Evolutionary conservation across 306 rosid species (phyloP), one percentile per base, ranked within the genome.

Genomic region (Sicyos edulis): DNA sequence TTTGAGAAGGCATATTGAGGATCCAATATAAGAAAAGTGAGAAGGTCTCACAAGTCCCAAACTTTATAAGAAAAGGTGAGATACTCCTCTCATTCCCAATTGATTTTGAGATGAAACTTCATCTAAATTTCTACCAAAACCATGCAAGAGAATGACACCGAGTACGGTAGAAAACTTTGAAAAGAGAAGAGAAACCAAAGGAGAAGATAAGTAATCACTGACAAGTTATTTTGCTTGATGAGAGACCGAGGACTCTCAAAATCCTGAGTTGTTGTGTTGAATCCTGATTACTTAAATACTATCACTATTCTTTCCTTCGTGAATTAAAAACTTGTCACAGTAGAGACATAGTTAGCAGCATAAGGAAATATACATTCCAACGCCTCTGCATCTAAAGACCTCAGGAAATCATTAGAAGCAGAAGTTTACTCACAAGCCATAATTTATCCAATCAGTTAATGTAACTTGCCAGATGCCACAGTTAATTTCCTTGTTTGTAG

Each of bases 261-360:
- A 53, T 53, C 22, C 22, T 52, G 5, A 52, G 20, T 51, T 4
- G 56, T 16, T 52, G 19, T 20, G 20, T 52, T 52, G 56, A 15
- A 15, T 52, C 56, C 21, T 15, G 56, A 5, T 53, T 53, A 17
- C 22, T 34, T n/a, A 62, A 62, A 16, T 37, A 34, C 8, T n/a
- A 34, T 37, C 50, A 62, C 3, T 62, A 37, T 37, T 62, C 15
- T 40, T 26, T 40, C 44, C 17, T 14, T 29, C 2, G 1, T 16
- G 42, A 34, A 62, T 9, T 9, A 21, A 62, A 24, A 34, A 62
- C 24, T 3, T 14, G 8, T 62, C 69, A n/a, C 34, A 65, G 34
- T 67, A 67, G 55, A 65, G 17, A 45, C 17, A 66, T 65, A 66
- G 42, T 60, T 12, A 60, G 54, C 55, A 12, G 10, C 21, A 66